Base-by-base conservation (phyloP, 768 basidiomycete species). In the Phallus indusiatus region DNA sequence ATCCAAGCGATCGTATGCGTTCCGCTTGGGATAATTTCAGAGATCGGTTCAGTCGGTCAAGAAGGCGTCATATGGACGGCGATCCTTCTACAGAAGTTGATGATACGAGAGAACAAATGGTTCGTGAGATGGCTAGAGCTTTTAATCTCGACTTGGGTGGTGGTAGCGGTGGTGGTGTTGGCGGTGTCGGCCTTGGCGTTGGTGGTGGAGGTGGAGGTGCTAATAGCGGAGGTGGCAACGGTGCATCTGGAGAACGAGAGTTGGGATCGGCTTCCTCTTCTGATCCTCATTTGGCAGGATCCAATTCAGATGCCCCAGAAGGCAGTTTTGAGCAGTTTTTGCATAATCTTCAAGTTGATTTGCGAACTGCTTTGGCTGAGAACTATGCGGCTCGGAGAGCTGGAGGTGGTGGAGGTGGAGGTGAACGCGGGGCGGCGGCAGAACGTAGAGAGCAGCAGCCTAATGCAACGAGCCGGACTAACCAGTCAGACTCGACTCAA, bases 101-200 rank as follows among this genome's bases (percentile, higher is more conserved):
- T 49, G 81, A 87, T 67, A 80, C 85, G 55, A 69, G 87, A 47
- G 84, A 88, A 64, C 71, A 82, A 50, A 86, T 90, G 79, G 75
- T 90, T 52, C 81, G 84, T 0, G 88, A 90, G 69, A 89, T 90
- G 85, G 85, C 86, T 22, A 75, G 88, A 28, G 88, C 86, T 9
- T 86, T 90, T 66, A 86, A 88, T 64, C 73, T 86, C 50, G 87
- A 87, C 12, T 75, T 90, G 21, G 73, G 73, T 1, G 20, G 47
- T 55, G 42, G 48, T n/a, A 12, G 20, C 21, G 36, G 34, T 20
- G n/a, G n/a, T n/a, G n/a, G n/a, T n/a, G n/a, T n/a, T n/a, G n/a
- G n/a, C n/a, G n/a, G 55, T 14, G 9, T 18, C n/a, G n/a, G n/a
- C n/a, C n/a, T n/a, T n/a, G n/a, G n/a, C n/a, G n/a, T n/a, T n/a